A percentile compares a stretch with the other conserved stretches of the same genome.
phyloP scores from a whole-genome alignment of 139 green algal genomes.

The Asterochloris erici region DNA sequence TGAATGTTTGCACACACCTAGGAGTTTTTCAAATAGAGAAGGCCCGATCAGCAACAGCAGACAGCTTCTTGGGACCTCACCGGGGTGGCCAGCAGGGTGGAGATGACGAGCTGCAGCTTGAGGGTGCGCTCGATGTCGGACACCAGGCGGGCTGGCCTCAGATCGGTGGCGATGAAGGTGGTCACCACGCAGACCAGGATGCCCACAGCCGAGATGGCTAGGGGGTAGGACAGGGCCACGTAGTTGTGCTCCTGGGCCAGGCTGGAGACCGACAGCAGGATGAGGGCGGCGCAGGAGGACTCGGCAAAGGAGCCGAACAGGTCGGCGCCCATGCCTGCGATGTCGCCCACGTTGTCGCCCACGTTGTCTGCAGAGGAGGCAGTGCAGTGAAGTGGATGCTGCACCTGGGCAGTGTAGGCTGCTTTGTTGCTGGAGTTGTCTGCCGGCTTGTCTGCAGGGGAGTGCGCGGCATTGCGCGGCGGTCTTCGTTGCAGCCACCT shows the following conservation, averaged over 20 bases:
- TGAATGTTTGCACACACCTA: too few species aligned
- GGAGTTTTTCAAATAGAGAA: too few species aligned
- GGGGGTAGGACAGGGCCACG: conserved; percentile 78
- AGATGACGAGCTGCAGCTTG: conserved; percentile 92
- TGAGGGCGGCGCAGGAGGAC: conserved; percentile 92
- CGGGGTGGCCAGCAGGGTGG: conserved; percentile 85
- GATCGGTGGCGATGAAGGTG: conserved; percentile 90
- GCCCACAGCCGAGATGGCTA: conserved; percentile 79
- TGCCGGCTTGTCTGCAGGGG: background rate
- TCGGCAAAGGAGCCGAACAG: conserved; percentile 98
- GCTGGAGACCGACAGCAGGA: conserved; percentile 76
- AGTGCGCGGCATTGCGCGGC: too few species aligned
- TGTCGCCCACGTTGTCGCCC: conserved; percentile 98
- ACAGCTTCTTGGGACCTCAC: conserved; percentile 39
- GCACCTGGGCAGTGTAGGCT: too few species aligned
- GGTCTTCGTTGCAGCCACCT: too few species aligned
- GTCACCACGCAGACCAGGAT: conserved; percentile 91
- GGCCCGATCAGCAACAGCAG: background rate
- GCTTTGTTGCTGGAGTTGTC: too few species aligned
- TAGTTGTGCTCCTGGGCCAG: conserved; percentile 67
- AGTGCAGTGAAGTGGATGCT: too few species aligned
- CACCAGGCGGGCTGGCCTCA: conserved; percentile 67
- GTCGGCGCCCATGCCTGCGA: conserved; percentile 97
- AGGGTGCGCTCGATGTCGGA: conserved; percentile 85
- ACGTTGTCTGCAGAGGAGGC: conserved; percentile 85